Evolutionary conservation across 768 basidiomycete species (phyloP).

Genomic region (Trametes maxima): DNA sequence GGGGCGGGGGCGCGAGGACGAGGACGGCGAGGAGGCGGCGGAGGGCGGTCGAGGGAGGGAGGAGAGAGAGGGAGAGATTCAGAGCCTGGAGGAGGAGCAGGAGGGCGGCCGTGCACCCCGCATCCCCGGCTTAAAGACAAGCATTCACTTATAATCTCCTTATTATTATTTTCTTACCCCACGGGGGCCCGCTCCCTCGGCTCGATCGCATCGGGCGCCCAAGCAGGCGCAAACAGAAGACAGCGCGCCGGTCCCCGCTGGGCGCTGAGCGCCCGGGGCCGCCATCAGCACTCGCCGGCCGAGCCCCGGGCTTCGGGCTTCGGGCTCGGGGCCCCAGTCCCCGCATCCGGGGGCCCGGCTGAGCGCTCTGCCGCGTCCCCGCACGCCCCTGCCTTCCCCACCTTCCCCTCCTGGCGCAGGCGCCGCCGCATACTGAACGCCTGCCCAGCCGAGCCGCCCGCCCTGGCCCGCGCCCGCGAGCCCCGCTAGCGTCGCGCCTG

Average conservation of each 20-base stretch:
- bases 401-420: background rate
- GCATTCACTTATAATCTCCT: constrained; percentile 19
- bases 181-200: constrained; percentile 13
- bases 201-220: constrained; percentile 5
- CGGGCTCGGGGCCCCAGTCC: background rate
- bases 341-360: constrained; percentile 15
- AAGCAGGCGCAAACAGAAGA: constrained; percentile 10
- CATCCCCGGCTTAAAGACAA: constrained; percentile 22
- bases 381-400: constrained; percentile 10
- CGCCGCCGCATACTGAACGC: constrained; percentile 12
- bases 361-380: constrained; percentile 15
- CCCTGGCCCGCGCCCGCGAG: background rate
- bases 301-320: constrained; percentile 1
- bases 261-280: background rate
- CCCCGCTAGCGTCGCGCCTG: background rate
- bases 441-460: background rate
- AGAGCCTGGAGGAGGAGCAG: constrained; percentile 5
- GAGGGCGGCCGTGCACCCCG: constrained; percentile 23
- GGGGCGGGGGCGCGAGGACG: background rate
- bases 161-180: constrained; percentile 23
- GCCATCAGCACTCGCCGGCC: constrained; percentile 22
- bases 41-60: background rate
- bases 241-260: background rate
- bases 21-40: background rate
- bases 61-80: background rate